Evolutionary conservation across 345 rosid genomes (phyloP), one percentile per base, ranked within the genome.

Genomic region (Arabidopsis suecica): DNA sequence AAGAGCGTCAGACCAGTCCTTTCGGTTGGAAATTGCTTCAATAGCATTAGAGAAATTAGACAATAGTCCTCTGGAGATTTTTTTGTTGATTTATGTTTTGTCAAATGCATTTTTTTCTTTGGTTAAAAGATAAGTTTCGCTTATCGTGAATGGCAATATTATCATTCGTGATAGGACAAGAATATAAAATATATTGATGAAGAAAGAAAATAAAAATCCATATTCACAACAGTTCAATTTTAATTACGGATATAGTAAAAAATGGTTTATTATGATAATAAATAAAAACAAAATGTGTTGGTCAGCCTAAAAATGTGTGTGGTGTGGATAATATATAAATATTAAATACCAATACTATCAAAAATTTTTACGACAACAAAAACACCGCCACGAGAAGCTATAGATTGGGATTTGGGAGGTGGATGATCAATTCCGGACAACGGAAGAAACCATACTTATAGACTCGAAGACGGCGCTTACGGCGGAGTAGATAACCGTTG

Each of bases 241-340:
- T 9, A 37, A 37, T 0, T 18, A 45, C n/a, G 47, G n/a, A 32
- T 49, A 65, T 13, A 7, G 28, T 14, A 53, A 10, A 68, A 47
- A 14, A 8, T 6, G 37, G 9, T 38, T 23, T 36, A 2, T 13
- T 54, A 33, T 6, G 20, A 53, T 30, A 23, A 62, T 2, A 45
- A 14, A 14, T 2, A 44, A 10, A 28, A 32, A 41, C n/a, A 7
- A 23, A 66, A 47, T 66, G 42, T 33, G 23, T 38, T 67, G 58
- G 75, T 69, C 33, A 61, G 44, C 80, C 75, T 76, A 54, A 69
- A 76, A 76, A 69, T 62, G 80, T 62, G 80, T 76, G 80, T 69
- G 80, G 75, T 69, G 71, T 45, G 66, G 80, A 76, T 76, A 76
- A 69, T 54, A 54, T 28, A 37, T 18, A 76, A 69, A 55, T 44